phyloP scores from a whole-genome alignment of 2,329 filamentous ascomycete species.

The Monosporascus sp. region DNA sequence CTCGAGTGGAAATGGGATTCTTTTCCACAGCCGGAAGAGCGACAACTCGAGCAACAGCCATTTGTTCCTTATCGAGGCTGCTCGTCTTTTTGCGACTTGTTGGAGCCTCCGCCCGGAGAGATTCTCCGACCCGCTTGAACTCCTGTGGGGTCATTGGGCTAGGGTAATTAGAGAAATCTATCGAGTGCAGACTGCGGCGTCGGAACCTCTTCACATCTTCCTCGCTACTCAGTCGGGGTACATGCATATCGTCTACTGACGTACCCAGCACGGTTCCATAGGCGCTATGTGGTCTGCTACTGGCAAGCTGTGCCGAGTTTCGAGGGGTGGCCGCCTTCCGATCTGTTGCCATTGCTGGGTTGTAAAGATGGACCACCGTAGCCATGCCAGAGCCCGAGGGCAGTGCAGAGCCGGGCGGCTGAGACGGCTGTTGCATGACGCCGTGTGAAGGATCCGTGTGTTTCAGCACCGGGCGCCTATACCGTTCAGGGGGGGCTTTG shows the following conservation, averaged over 20 bases:
- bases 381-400: constrained; percentile 51
- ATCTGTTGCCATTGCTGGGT: constrained; percentile 34
- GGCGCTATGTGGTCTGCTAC: constrained; percentile 46
- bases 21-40: constrained; percentile 29
- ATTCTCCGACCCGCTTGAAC: constrained; percentile 30
- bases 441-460: constrained; percentile 43
- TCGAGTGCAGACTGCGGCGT: constrained; percentile 74
- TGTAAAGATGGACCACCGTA: constrained; percentile 50
- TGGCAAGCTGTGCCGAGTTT: constrained; percentile 29
- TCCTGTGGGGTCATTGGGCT: constrained; percentile 33
- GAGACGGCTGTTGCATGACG: constrained; percentile 22
- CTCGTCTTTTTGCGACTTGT: constrained; percentile 22
- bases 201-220: constrained; percentile 73
- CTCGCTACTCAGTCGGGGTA: constrained; percentile 50
- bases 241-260: constrained; percentile 63
- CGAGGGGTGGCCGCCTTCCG: constrained; percentile 27
- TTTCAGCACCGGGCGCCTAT: constrained; percentile 61
- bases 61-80: constrained; percentile 34
- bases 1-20: constrained; percentile 34
- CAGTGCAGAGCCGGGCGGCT: constrained; percentile 32
- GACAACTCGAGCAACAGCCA: constrained; percentile 29
- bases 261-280: constrained; percentile 42
- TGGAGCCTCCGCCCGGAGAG: constrained; percentile 26
- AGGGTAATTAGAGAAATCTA: constrained; percentile 42
- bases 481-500: constrained; percentile 76